phyloP scores from a whole-genome alignment of 495 filamentous ascomycete genomes.

The Penicillium riverlandense region DNA sequence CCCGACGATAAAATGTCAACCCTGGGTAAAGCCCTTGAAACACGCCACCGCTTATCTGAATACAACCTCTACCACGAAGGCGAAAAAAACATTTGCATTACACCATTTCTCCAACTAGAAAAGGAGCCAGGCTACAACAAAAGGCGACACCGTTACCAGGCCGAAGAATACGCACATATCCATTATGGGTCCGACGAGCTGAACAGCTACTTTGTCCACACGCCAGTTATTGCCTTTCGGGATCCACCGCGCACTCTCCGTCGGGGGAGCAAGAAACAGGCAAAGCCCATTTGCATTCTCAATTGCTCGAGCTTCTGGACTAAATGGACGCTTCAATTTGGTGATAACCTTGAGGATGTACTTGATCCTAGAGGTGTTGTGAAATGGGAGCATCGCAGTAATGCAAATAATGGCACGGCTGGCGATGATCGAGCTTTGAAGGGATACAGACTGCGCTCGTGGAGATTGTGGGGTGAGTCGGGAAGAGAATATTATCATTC shows the following conservation, averaged over 20 bases:
- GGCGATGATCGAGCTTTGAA: slow-evolving; percentile 5
- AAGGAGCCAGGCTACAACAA: slow-evolving; percentile 6
- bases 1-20: slow-evolving; percentile 11
- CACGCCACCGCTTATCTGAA: slow-evolving; percentile 2
- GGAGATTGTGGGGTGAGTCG: slow-evolving; percentile 9
- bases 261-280: slow-evolving; percentile 1
- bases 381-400: slow-evolving; percentile 8
- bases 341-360: neutral
- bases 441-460: slow-evolving; percentile 12
- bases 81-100: slow-evolving; percentile 3
- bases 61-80: slow-evolving; percentile 12
- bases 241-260: slow-evolving; percentile 7
- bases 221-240: slow-evolving; percentile 5
- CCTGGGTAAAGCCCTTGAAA: neutral
- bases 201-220: slow-evolving; percentile 12
- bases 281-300: slow-evolving; percentile 7
- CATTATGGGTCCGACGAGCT: neutral
- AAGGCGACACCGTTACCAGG: neutral
- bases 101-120: slow-evolving; percentile 1
- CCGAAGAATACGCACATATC: neutral
- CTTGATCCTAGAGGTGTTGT: slow-evolving; percentile 12
- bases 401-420: slow-evolving; percentile 1
- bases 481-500: slow-evolving; percentile 5
- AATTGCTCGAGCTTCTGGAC: slow-evolving; percentile 3
- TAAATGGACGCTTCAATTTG: slow-evolving; percentile 9